phyloP scores from a whole-genome alignment of 805 yeast species.

The Suhomyces xylopsoci region DNA sequence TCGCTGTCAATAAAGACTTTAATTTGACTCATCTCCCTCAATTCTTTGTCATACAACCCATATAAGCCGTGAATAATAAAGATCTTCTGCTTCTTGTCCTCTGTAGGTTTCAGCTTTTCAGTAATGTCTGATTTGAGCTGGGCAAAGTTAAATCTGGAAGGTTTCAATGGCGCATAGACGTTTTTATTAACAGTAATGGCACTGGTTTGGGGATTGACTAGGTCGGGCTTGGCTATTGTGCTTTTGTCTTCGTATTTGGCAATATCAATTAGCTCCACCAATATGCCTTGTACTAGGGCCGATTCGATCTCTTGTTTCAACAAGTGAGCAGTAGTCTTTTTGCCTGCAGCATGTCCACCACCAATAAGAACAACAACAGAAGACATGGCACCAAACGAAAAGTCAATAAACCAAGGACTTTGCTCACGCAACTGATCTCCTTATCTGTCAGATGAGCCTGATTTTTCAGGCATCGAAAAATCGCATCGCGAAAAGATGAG shows the following conservation, averaged over 20 bases:
- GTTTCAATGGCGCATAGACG: slow-evolving; percentile 27
- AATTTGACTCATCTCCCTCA: slow-evolving; percentile 56
- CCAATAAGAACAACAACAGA: slow-evolving; percentile 48
- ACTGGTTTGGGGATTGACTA: slow-evolving; percentile 17
- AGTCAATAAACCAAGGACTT: background rate
- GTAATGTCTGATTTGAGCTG: slow-evolving; percentile 18
- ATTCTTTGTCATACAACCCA: slow-evolving; percentile 61
- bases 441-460: background rate
- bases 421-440: background rate
- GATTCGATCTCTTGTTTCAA: slow-evolving; percentile 28
- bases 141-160: slow-evolving; percentile 42
- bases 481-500: background rate
- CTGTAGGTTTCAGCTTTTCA: slow-evolving; percentile 7
- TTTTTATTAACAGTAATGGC: slow-evolving; percentile 30
- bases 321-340: slow-evolving; percentile 33
- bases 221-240: background rate
- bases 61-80: slow-evolving; percentile 71
- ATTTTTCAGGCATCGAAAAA: background rate
- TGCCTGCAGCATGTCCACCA: slow-evolving; percentile 65
- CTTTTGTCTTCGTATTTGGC: slow-evolving; percentile 30
- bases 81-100: slow-evolving; percentile 25
- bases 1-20: slow-evolving; percentile 80
- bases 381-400: background rate
- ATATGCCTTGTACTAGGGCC: slow-evolving; percentile 9
- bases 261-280: slow-evolving; percentile 43